Evolutionary conservation across 2,329 filamentous ascomycete species (phyloP).

Genomic region (Knoxdaviesia proteae): DNA sequence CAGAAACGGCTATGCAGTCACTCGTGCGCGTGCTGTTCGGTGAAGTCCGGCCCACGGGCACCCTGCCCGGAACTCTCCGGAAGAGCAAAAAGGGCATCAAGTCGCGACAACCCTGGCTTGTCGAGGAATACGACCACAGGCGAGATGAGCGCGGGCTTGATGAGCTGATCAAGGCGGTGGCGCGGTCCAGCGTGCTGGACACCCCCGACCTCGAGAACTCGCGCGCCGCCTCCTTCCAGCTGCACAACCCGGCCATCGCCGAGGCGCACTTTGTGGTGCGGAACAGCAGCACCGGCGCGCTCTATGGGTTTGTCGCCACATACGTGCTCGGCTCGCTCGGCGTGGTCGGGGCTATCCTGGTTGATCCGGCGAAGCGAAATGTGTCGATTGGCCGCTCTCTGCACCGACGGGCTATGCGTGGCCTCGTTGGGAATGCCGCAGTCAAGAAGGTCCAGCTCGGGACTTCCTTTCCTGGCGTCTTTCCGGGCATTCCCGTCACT

Average conservation of each 20-base stretch:
- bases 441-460: constrained; percentile 70
- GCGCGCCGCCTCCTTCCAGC: constrained; percentile 53
- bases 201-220: constrained; percentile 51
- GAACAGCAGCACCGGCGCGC: constrained; percentile 74
- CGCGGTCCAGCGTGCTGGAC: constrained; percentile 43
- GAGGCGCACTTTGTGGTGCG: constrained; percentile 82
- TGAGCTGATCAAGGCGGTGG: constrained; percentile 49
- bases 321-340: constrained; percentile 57
- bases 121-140: constrained; percentile 68
- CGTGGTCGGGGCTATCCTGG: constrained; percentile 69
- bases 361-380: constrained; percentile 69
- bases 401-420: constrained; percentile 65
- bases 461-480: constrained; percentile 63
- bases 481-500: constrained; percentile 55
- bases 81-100: constrained; percentile 76
- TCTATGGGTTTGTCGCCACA: constrained; percentile 71
- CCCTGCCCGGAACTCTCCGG: constrained; percentile 52
- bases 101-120: constrained; percentile 86
- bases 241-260: constrained; percentile 48
- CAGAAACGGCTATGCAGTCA: constrained; percentile 72
- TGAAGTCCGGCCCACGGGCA: constrained; percentile 39
- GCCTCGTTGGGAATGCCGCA: constrained; percentile 45
- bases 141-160: constrained; percentile 56
- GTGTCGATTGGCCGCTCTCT: constrained; percentile 80
- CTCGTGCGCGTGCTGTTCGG: constrained; percentile 70